Evolutionary conservation across 2,329 filamentous ascomycete species (phyloP).

Genomic region (Cyphellophora europaea): DNA sequence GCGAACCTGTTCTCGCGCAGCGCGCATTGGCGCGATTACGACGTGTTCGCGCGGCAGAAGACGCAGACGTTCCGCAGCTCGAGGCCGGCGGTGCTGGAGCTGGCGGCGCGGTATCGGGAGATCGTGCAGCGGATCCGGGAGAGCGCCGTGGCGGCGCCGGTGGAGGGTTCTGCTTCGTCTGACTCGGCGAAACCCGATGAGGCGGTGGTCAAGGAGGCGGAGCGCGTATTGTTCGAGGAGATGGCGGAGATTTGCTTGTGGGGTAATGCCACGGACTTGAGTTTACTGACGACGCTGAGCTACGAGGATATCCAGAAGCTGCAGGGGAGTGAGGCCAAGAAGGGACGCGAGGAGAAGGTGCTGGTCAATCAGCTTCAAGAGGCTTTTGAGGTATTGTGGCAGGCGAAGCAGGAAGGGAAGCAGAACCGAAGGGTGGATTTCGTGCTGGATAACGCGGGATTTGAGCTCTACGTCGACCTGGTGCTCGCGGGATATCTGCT

Average conservation of each 20-base stretch:
- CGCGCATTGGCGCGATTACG: conserved; percentile 73
- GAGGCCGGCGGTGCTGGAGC: conserved; percentile 19
- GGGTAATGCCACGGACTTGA: conserved; percentile 26
- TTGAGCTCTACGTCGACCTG: conserved; percentile 93
- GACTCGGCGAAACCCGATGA: conserved; percentile 21
- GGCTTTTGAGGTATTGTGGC: conserved; percentile 60
- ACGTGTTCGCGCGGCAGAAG: conserved; percentile 23
- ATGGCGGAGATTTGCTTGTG: conserved; percentile 26
- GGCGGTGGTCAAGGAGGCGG: conserved; percentile 36
- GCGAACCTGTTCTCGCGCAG: conserved; percentile 68
- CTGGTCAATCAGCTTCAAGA: conserved; percentile 71
- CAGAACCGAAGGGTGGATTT: conserved; percentile 77
- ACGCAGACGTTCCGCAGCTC: conserved; percentile 21
- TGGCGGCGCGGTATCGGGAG: conserved; percentile 18
- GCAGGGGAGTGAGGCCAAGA: conserved; percentile 79
- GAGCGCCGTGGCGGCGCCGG: conserved; percentile 24
- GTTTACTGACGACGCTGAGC: conserved; percentile 21
- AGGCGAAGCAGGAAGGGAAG: conserved; percentile 54
- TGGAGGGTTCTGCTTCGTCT: conserved; percentile 33
- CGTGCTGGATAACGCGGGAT: conserved; percentile 92
- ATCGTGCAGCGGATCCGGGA: conserved; percentile 25
- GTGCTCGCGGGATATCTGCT: conserved; percentile 86
- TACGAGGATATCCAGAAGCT: conserved; percentile 84
- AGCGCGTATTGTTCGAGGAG: conserved; percentile 22
- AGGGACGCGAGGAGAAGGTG: conserved; percentile 83